A percentile compares a stretch with the other conserved stretches of the same genome.
Conservation (phyloP, 768 basidiomycete genomes). For the Lactarius hengduanensis region DNA sequence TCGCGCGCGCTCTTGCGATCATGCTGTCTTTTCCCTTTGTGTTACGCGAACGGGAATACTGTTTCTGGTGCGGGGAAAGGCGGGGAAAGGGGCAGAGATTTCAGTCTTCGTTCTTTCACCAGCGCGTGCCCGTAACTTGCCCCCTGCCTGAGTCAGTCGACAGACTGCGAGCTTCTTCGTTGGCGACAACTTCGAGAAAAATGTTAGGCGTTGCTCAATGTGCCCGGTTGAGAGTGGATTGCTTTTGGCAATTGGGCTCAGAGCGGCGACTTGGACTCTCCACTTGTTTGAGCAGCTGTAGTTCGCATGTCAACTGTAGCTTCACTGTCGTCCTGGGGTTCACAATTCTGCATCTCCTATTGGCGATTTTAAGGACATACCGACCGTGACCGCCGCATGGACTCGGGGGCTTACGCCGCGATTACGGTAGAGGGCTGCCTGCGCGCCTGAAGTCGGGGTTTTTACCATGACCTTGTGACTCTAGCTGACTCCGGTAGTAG, state of each 20-base stretch:
- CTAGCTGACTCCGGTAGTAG: neutral
- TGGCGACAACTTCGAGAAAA: neutral
- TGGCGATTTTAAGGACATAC: neutral
- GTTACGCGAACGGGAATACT: constrained; percentile 3
- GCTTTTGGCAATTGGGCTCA: neutral
- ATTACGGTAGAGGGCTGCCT: neutral
- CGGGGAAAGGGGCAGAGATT: neutral
- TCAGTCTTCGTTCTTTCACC: neutral
- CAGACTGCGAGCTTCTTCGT: neutral
- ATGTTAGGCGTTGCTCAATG: neutral
- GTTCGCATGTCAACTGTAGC: neutral
- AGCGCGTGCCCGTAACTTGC: neutral
- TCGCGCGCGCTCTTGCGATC: neutral
- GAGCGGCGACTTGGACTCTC: neutral
- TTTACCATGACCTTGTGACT: neutral
- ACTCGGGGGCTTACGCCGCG: neutral
- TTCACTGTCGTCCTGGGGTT: neutral
- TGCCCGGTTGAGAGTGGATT: neutral
- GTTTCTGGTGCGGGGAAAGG: neutral
- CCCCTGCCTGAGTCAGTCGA: neutral
- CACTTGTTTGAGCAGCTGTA: neutral
- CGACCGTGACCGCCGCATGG: neutral
- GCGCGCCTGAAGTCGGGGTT: neutral
- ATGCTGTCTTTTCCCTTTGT: neutral
- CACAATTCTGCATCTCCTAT: neutral